A percentile compares a stretch with the other conserved stretches of the same genome.
These are phyloP conservation scores for Starmerella sp. DNA, from an alignment of 805 yeast species.

Conservation along the genomic window DNA sequence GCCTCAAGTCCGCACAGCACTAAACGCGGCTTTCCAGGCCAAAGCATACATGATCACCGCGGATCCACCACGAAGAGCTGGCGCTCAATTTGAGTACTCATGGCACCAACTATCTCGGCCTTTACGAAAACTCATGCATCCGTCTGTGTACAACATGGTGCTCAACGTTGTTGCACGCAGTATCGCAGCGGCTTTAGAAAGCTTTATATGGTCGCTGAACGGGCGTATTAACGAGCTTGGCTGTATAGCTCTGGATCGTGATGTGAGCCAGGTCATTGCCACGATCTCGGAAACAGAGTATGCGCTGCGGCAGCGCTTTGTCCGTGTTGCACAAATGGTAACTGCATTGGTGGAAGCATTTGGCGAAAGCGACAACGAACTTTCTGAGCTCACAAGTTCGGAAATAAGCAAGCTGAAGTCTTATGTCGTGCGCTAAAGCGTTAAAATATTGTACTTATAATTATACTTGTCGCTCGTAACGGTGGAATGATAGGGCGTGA, in stretches of 20 bases:
- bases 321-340: conserved; percentile 73
- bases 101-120: conserved; percentile 63
- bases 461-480: no score
- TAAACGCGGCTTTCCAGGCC: conserved; percentile 31
- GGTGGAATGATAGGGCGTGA: no score
- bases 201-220: conserved; percentile 53
- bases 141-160: conserved; percentile 39
- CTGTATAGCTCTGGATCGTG: conserved; percentile 70
- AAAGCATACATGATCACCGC: conserved; percentile 15
- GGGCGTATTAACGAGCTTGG: conserved; percentile 72
- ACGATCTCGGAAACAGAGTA: conserved; percentile 58
- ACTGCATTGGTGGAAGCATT: conserved; percentile 29
- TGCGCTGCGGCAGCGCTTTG: conserved; percentile 62
- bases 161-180: conserved; percentile 43
- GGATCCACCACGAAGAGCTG: not conserved
- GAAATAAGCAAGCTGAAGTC: not conserved
- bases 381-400: not conserved
- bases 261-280: conserved; percentile 59
- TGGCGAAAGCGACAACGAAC: conserved; percentile 4
- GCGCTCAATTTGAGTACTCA: conserved; percentile 40
- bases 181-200: conserved; percentile 49
- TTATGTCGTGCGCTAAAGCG: not conserved
- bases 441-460: not conserved
- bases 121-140: conserved; percentile 46
- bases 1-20: conserved; percentile 29